These are phyloP conservation scores for Saccharum officinarum DNA, from an alignment of 176 grass and related monocot genomes.

Conservation along the genomic window DNA sequence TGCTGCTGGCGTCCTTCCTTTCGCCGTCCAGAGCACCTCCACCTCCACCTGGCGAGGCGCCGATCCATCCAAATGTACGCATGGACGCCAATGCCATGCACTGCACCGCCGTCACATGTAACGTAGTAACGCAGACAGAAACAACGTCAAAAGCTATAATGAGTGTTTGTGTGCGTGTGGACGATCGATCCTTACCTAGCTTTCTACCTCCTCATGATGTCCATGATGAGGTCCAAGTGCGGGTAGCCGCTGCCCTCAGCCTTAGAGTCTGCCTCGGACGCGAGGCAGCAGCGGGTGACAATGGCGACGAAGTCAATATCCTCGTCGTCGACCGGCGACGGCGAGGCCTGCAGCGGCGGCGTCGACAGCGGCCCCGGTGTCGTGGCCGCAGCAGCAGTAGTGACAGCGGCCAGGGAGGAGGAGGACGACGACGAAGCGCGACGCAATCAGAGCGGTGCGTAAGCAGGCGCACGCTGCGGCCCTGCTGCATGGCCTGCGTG, in stretches of 20 bases:
- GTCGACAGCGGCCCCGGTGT: background rate
- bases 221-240: slow-evolving; percentile 40
- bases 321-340: background rate
- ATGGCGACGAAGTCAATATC: background rate
- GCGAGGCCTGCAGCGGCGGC: background rate
- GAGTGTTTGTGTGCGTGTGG: background rate
- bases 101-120: background rate
- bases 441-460: background rate
- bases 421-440: background rate
- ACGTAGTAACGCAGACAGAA: background rate
- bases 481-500: background rate
- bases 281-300: background rate
- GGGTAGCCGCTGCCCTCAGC: background rate
- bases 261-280: background rate
- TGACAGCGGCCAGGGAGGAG: background rate
- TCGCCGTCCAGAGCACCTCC: background rate
- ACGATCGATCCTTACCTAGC: background rate
- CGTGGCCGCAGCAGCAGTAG: background rate
- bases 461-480: background rate
- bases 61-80: background rate
- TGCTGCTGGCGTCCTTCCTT: background rate
- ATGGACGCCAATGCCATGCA: slow-evolving; percentile 15
- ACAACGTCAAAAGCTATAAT: background rate
- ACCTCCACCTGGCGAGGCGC: background rate
- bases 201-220: slow-evolving; percentile 11